Evolutionary conservation across 2,329 filamentous ascomycete species (phyloP).

Genomic region (Paramyrothecium sp.): DNA sequence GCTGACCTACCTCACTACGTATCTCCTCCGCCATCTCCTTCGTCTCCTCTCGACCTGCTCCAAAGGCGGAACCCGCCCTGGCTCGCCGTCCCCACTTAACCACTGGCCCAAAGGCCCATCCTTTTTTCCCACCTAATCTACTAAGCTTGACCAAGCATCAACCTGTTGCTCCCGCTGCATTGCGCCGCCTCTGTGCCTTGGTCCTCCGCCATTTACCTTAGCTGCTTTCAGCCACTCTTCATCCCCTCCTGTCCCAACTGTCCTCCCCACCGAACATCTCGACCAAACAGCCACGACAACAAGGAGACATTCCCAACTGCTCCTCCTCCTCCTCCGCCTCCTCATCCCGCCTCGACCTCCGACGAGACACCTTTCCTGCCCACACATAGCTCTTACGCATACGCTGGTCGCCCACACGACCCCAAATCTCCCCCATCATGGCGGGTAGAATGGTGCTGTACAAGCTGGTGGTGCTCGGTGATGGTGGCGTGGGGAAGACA

Average conservation of each 20-base stretch:
- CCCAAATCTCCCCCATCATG: slow-evolving; percentile 51
- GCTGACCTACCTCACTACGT: neutral
- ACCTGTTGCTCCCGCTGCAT: neutral
- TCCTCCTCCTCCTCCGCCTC: slow-evolving; percentile 10
- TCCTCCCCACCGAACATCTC: neutral
- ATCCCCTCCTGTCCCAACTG: neutral
- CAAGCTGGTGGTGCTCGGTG: slow-evolving; percentile 92
- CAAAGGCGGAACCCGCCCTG: slow-evolving; percentile 2
- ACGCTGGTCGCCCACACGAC: slow-evolving; percentile 13
- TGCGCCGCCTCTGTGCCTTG: neutral
- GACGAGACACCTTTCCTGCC: slow-evolving; percentile 1
- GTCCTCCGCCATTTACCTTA: neutral
- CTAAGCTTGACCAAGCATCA: neutral
- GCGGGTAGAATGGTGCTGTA: slow-evolving; percentile 93
- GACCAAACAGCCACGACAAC: neutral
- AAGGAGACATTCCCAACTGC: neutral
- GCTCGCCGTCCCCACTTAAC: slow-evolving; percentile 1
- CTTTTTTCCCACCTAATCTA: slow-evolving; percentile 2
- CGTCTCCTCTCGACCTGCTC: neutral
- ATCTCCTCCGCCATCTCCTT: neutral
- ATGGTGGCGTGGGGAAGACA: slow-evolving; percentile 92
- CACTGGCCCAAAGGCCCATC: slow-evolving; percentile 2
- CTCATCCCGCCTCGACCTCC: slow-evolving; percentile 9
- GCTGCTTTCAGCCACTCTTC: neutral
- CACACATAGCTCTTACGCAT: slow-evolving; percentile 8